phyloP scores from a whole-genome alignment of 495 filamentous ascomycete genomes.

The Aspergillus diversus region DNA sequence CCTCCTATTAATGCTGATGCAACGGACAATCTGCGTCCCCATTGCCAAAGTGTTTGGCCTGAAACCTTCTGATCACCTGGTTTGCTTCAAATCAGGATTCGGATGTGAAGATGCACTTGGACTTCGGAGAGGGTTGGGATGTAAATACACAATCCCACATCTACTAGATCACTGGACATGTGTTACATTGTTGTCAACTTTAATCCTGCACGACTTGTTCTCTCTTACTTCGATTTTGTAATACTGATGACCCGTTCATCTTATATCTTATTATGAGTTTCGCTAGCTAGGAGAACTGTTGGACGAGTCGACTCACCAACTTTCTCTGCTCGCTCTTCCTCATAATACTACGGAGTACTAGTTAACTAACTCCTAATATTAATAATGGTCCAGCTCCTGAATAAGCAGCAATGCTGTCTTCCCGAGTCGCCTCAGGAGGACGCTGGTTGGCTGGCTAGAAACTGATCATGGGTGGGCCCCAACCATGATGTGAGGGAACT shows the following conservation, averaged over 20 bases:
- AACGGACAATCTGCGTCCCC: no score
- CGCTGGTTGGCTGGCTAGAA: conserved; percentile 17
- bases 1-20: no score
- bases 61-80: not conserved
- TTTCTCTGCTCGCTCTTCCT: not conserved
- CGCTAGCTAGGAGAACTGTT: not conserved
- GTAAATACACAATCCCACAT: not conserved
- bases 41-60: not conserved
- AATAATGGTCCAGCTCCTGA: not conserved
- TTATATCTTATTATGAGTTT: no score
- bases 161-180: not conserved
- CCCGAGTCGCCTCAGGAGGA: not conserved
- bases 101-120: not conserved
- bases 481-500: conserved; percentile 13
- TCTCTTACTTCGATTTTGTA: not conserved
- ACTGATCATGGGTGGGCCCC: conserved; percentile 12
- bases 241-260: no score
- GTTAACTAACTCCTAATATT: not conserved
- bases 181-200: conserved; percentile 4
- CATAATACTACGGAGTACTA: not conserved
- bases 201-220: not conserved
- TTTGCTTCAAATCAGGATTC: not conserved
- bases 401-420: not conserved
- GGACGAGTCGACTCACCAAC: not conserved
- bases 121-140: not conserved